Base-by-base conservation (phyloP, 2,329 filamentous ascomycete genomes). In the Fusarium sp. region DNA sequence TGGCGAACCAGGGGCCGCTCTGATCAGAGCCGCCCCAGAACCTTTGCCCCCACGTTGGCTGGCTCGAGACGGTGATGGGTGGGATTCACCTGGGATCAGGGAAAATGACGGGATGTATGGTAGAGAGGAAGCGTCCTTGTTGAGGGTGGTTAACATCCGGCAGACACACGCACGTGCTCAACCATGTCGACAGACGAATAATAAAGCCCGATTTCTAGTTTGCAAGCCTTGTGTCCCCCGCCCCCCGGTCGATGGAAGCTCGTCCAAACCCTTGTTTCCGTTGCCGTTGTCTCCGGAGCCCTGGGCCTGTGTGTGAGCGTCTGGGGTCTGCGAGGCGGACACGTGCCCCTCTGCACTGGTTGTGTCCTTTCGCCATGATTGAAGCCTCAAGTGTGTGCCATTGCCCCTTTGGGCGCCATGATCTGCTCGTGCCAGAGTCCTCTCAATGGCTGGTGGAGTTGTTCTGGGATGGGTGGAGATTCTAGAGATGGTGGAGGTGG, bases 261-360 rank as follows among this genome's bases (percentile, higher is more conserved):
- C 47, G 35, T 61, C 20, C 71, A 45, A 67, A 67, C 61, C 67
- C 67, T 68, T 68, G 54, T 52, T 50, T 66, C 62, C 65, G 42
- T 62, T 54, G 58, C 29, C 31, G 35, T 60, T 54, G 42, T 67
- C 29, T 38, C 58, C 29, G 29, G 40, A 54, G 63, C 25, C 62
- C 33, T 62, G 52, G 58, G 52, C 56, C 69, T 16, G 38, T 13
- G 62, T 69, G 63, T 56, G 56, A 70, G 47, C 58, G 65, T 40
- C 68, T 36, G 45, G 66, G 65, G 56, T 70, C 67, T 66, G 42
- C 29, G 60, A 76, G 36, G 61, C 50, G 52, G 69, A 77, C 77
- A 78, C 77, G 77, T 78, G 77, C 77, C 73, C 66, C 69, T 66
- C 67, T 78, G 75, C 56, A 74, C 66, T 78, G 57, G 75, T 63